phyloP scores from a whole-genome alignment of 2,329 filamentous ascomycete genomes.

The Aspergillus flavus region DNA sequence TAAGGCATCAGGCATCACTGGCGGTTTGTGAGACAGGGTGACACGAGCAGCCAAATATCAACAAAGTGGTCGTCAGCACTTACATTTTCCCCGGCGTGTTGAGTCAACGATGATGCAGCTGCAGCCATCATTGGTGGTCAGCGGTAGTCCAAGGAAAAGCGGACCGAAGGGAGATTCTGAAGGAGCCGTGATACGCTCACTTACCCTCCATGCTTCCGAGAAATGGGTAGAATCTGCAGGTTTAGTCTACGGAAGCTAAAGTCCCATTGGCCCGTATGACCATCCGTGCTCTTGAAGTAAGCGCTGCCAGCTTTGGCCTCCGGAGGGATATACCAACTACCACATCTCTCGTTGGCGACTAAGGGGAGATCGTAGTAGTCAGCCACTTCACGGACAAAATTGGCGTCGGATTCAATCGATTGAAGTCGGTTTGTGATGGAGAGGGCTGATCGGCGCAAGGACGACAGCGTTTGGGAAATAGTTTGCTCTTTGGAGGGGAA shows the following conservation, averaged over 20 bases:
- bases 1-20: conserved; percentile 88
- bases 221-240: conserved; percentile 72
- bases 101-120: conserved; percentile 82
- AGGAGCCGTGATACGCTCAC: conserved; percentile 29
- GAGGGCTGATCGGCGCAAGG: conserved; percentile 75
- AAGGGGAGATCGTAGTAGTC: conserved; percentile 63
- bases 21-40: conserved; percentile 23
- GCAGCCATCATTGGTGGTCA: conserved; percentile 11
- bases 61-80: conserved; percentile 28
- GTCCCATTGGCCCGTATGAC: conserved; percentile 86
- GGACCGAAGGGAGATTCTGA: background rate
- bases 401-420: conserved; percentile 76
- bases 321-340: conserved; percentile 87
- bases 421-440: conserved; percentile 78
- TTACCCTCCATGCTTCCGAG: conserved; percentile 68
- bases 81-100: conserved; percentile 84
- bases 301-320: conserved; percentile 68
- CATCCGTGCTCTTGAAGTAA: conserved; percentile 98
- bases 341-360: conserved; percentile 91
- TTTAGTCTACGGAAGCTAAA: conserved; percentile 87
- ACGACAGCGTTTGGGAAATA: conserved; percentile 69
- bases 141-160: conserved; percentile 13
- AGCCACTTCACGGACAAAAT: conserved; percentile 67
- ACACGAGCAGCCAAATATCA: background rate
- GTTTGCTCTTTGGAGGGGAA: conserved; percentile 60